phyloP scores from a whole-genome alignment of 2,329 filamentous ascomycete species.

The Fusarium nanum region DNA sequence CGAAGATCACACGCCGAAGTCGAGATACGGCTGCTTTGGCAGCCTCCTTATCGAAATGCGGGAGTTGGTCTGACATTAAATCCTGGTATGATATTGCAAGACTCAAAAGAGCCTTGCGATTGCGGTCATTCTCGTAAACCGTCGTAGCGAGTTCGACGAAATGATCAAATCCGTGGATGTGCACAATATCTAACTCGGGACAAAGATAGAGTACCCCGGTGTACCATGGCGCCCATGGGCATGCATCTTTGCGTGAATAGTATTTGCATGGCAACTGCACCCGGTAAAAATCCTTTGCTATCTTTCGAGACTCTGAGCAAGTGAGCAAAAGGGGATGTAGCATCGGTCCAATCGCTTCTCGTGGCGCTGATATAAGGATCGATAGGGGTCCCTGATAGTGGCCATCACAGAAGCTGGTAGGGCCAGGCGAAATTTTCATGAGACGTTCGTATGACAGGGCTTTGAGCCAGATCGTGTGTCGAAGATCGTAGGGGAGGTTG shows the following conservation, averaged over 20 bases:
- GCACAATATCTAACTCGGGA: neutral
- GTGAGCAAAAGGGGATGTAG: neutral
- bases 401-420: too few species aligned
- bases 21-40: neutral
- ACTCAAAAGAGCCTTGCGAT: neutral
- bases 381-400: too few species aligned
- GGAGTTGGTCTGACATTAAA: too few species aligned
- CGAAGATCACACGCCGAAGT: neutral
- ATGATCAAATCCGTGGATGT: accelerated
- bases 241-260: too few species aligned
- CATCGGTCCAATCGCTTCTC: accelerated
- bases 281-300: neutral
- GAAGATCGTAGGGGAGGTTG: neutral
- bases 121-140: neutral
- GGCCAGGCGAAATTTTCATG: too few species aligned
- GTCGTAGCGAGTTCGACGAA: accelerated
- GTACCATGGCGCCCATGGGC: too few species aligned
- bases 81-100: neutral
- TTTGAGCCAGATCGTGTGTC: neutral
- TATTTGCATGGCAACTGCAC: neutral
- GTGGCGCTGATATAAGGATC: too few species aligned
- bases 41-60: too few species aligned
- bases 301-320: neutral
- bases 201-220: neutral
- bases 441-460: neutral